A percentile compares a stretch with the other conserved stretches of the same genome.
Conservation (phyloP, 176 grass and related monocot species). For the Juncus effusus region DNA sequence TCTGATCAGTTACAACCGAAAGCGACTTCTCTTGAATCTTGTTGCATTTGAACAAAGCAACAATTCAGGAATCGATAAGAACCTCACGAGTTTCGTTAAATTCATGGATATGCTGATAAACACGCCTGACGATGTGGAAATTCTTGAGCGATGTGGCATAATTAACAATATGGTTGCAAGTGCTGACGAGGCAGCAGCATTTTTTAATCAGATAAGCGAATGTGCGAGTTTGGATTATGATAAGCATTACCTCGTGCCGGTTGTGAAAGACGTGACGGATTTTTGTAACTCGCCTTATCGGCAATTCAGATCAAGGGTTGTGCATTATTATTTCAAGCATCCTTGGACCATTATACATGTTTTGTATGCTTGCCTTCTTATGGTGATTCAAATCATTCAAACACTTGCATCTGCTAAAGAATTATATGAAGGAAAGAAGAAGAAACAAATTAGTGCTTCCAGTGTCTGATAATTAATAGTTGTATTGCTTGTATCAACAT, state of each 20-base stretch:
- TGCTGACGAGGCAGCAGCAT: constrained; percentile 3
- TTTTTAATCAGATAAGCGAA: not conserved
- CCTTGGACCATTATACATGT: not conserved
- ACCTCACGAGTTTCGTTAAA: constrained; percentile 7
- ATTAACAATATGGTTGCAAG: not conserved
- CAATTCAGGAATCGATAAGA: not conserved
- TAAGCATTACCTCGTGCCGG: not conserved
- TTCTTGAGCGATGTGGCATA: constrained; percentile 3
- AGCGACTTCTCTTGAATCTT: constrained; percentile 15
- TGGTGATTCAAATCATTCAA: too few relatives aligned
- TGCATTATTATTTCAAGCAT: constrained; percentile 10
- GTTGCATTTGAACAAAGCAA: constrained; percentile 18
- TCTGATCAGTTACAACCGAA: not conserved
- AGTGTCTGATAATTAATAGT: too few relatives aligned
- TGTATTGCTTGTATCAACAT: too few relatives aligned
- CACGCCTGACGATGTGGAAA: not conserved
- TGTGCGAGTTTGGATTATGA: constrained; percentile 5
- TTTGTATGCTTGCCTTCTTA: too few relatives aligned
- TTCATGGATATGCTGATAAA: constrained; percentile 13
- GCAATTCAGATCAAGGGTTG: not conserved
- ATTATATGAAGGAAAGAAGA: too few relatives aligned
- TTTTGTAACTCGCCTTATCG: not conserved
- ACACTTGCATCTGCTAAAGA: too few relatives aligned
- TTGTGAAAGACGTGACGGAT: not conserved
- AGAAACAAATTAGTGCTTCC: too few relatives aligned